Conservation (phyloP, 2,329 filamentous ascomycete species). For the Triangularia setosa region DNA sequence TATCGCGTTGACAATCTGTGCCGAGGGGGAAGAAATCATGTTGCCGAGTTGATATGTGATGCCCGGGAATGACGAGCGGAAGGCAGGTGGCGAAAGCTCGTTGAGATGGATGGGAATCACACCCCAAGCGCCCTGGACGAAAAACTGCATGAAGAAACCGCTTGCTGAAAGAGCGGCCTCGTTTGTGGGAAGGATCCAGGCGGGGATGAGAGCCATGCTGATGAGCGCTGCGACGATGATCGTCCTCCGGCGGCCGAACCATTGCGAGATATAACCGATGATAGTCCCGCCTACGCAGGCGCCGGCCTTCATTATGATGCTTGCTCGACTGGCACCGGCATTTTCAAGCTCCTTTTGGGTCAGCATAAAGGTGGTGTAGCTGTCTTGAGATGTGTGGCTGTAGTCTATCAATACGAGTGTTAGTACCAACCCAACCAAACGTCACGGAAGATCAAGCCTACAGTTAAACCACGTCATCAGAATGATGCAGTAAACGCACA, state of each 20-base stretch:
- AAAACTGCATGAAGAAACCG: conserved; percentile 68
- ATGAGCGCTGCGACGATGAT: conserved; percentile 60
- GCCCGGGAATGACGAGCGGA: conserved; percentile 67
- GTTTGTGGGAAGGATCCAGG: conserved; percentile 64
- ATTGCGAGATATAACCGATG: conserved; percentile 72
- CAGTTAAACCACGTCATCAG: conserved; percentile 65
- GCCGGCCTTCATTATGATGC: conserved; percentile 77
- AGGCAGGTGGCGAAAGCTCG: conserved; percentile 66
- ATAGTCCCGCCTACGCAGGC: conserved; percentile 71
- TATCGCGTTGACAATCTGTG: conserved; percentile 74
- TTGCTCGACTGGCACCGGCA: conserved; percentile 62
- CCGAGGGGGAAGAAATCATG: conserved; percentile 67
- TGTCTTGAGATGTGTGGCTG: conserved; percentile 76
- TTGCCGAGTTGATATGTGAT: conserved; percentile 72
- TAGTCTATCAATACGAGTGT: conserved; percentile 58
- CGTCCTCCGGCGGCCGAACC: conserved; percentile 66
- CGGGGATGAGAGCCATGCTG: conserved; percentile 61
- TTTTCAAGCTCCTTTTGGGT: conserved; percentile 66
- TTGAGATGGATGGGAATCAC: conserved; percentile 71
- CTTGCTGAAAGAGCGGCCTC: conserved; percentile 58
- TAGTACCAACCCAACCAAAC: not conserved
- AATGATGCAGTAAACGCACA: conserved; percentile 72
- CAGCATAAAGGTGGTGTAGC: conserved; percentile 77
- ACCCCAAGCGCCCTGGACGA: conserved; percentile 62
- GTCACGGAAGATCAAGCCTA: conserved; percentile 19